Conservation (phyloP, 2,329 filamentous ascomycete species). For the Delphinella strobiligena region DNA sequence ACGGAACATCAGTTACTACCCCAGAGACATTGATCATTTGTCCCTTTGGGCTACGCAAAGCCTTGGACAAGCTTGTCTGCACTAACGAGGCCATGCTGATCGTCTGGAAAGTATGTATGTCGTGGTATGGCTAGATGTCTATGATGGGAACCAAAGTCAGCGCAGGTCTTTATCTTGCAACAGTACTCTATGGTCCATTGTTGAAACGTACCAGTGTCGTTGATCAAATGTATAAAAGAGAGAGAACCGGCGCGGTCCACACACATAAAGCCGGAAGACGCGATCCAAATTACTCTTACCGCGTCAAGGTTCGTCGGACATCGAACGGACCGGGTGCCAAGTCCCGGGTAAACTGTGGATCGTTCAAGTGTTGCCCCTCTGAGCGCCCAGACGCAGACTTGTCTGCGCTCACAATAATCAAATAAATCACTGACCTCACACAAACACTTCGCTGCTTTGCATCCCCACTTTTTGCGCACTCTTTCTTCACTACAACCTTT, state of each 20-base stretch:
- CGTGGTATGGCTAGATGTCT: no score
- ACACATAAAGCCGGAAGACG: neutral
- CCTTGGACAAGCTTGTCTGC: neutral
- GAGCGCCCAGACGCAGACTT: neutral
- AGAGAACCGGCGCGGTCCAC: no score
- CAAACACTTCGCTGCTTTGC: conserved; percentile 4
- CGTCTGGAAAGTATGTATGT: no score
- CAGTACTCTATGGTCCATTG: no score
- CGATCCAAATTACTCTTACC: neutral
- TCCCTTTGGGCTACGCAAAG: neutral
- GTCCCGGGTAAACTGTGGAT: neutral
- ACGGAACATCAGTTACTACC: conserved; percentile 51
- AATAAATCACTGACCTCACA: conserved; percentile 3
- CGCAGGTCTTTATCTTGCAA: no score
- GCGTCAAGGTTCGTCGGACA: neutral
- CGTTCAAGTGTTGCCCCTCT: neutral
- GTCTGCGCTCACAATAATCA: conserved; percentile 7
- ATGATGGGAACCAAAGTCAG: no score
- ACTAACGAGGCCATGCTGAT: neutral
- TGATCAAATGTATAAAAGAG: no score
- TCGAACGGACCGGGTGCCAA: neutral
- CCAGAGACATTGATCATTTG: conserved; percentile 50
- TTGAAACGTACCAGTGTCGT: no score
- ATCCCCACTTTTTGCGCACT: neutral
- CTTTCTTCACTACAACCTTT: neutral